Conservation (phyloP, 768 basidiomycete genomes). For the Rhizopogon vulgaris region DNA sequence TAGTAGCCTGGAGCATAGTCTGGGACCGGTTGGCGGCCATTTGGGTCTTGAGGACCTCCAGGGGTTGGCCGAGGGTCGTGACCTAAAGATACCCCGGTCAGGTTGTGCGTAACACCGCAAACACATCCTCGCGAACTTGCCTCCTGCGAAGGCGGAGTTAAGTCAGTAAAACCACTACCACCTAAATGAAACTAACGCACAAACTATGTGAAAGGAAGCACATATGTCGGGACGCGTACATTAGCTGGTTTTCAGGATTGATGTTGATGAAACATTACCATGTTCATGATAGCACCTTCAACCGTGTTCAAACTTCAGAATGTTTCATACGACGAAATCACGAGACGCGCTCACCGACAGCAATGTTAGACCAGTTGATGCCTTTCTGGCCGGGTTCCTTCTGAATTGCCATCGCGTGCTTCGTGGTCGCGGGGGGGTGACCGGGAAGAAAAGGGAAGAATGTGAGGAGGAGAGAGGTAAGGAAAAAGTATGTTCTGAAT, state of each 20-base stretch:
- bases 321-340: constrained; percentile 10
- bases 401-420: constrained; percentile 63
- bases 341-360: constrained; percentile 61
- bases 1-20: constrained; percentile 80
- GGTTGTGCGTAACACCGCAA: neutral
- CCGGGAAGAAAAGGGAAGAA: constrained; percentile 6
- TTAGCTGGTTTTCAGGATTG: constrained; percentile 3
- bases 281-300: constrained; percentile 94
- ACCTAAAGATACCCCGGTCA: constrained; percentile 48
- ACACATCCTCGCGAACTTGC: constrained; percentile 38
- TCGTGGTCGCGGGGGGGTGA: constrained; percentile 11
- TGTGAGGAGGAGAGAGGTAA: constrained; percentile 2
- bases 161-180: constrained; percentile 8
- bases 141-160: constrained; percentile 45
- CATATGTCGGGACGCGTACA: constrained; percentile 2
- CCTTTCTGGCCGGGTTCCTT: constrained; percentile 89
- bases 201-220: constrained; percentile 32
- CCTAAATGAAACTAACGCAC: constrained; percentile 24
- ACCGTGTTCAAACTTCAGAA: constrained; percentile 17
- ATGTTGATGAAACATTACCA: constrained; percentile 56
- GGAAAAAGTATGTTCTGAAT: constrained; percentile 4
- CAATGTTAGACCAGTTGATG: constrained; percentile 92
- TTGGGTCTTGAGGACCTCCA: constrained; percentile 98
- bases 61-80: constrained; percentile 94
- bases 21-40: constrained; percentile 98